Conservation (phyloP, 108 stramenopile genomes). For the Nannochloropsis salina region DNA sequence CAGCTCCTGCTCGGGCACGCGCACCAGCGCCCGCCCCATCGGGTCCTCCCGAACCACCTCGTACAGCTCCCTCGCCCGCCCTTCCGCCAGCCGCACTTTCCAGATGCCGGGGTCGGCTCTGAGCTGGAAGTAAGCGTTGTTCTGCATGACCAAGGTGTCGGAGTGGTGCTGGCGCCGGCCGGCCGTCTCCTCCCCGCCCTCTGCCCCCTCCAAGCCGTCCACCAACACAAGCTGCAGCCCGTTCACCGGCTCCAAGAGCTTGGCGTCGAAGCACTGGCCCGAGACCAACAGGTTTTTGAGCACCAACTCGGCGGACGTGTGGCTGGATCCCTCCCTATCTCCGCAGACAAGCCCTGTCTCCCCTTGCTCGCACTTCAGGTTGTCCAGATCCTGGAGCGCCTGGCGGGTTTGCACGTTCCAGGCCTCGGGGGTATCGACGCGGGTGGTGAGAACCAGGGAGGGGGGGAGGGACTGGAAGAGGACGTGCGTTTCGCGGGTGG, state of each 20-base stretch:
- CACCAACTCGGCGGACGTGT: conserved; percentile 70
- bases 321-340: conserved; percentile 29
- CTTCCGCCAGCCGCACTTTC: conserved; percentile 66
- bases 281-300: conserved; percentile 76
- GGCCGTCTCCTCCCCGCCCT: conserved; percentile 15
- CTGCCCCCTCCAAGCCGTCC: neutral
- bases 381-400: conserved; percentile 85
- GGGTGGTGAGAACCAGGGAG: conserved; percentile 78
- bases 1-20: conserved; percentile 62
- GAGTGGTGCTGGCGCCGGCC: conserved; percentile 45
- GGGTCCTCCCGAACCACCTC: conserved; percentile 71
- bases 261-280: conserved; percentile 84
- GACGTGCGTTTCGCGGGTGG: conserved; percentile 61
- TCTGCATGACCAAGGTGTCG: conserved; percentile 97
- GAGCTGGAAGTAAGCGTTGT: conserved; percentile 94
- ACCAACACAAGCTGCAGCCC: conserved; percentile 80
- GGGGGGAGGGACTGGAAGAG: conserved; percentile 72
- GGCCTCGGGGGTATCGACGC: conserved; percentile 87
- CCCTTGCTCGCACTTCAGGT: conserved; percentile 67
- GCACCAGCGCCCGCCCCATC: conserved; percentile 51
- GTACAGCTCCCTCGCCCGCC: conserved; percentile 76
- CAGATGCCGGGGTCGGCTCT: conserved; percentile 87
- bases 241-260: conserved; percentile 62
- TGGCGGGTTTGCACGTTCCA: conserved; percentile 86
- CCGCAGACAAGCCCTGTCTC: conserved; percentile 33